Evolutionary conservation across 2,329 filamentous ascomycete species (phyloP), one percentile per base, ranked within the genome.

Genomic region (Alternaria dauci): DNA sequence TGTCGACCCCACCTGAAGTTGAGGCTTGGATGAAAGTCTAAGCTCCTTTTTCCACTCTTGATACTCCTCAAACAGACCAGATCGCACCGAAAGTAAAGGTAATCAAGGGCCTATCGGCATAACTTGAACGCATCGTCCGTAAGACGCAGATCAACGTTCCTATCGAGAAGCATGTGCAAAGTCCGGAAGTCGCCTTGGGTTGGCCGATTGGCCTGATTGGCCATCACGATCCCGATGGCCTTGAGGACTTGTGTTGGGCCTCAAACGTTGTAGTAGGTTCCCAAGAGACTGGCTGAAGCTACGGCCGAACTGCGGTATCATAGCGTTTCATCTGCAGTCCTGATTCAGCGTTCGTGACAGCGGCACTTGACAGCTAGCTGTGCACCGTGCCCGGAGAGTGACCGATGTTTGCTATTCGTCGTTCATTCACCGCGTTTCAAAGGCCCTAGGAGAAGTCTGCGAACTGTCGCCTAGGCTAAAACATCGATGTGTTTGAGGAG

Each of bases 21-120:
- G 23, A 32, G 32, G 41, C 39, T 28, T 43, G 41, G 20, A 28
- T 39, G 30, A 46, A 46, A 58, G 48, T 58, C 25, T 53, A 58
- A 53, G 43, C 30, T 32, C 32, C n/a, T 8, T 38, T 30, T 38
- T 25, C n/a, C 25, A 8, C n/a, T 38, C 26, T 38, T 25, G 26
- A 46, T n/a, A n/a, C 16, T 38, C n/a, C 20, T 18, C 41, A 53
- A 46, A 46, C 30, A 44, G 23, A 30, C 43, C 23, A n/a, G 39
- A 32, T 53, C 14, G 25, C 25, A 36, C 55, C 41, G 39, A 46
- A 23, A 1, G 28, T 18, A 30, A 39, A 44, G 12, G 11, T 12
- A 36, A 30, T 25, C 48, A 26, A 30, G 41, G 41, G 42, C 26
- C 2, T n/a, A 32, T 34, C n/a, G 55, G 48, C 25, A 53, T n/a